Percentiles rank a stretch among this genome's conserved stretches.
These are phyloP conservation scores for Hypomontagnella monticulosa DNA, from an alignment of 495 filamentous ascomycete genomes.

Conservation along the genomic window DNA sequence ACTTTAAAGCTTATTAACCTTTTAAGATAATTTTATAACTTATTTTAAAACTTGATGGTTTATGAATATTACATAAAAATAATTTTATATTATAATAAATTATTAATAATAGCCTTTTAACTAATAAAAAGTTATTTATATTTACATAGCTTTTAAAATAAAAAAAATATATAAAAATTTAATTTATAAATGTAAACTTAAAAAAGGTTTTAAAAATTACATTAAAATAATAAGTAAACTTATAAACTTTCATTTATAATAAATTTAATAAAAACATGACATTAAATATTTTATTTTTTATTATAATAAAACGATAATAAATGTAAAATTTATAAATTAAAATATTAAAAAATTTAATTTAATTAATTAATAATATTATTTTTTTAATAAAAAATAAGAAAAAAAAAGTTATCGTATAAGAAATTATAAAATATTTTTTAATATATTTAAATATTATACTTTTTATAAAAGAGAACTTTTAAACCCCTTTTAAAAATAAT, in stretches of 20 bases:
- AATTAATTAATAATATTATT: neutral
- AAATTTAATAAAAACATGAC: neutral
- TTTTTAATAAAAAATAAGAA: neutral
- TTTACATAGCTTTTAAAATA: neutral
- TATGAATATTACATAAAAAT: neutral
- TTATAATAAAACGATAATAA: neutral
- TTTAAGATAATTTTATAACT: neutral
- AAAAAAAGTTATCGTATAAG: neutral
- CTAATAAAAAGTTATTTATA: neutral
- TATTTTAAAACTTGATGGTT: neutral
- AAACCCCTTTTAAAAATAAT: neutral
- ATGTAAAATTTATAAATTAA: neutral
- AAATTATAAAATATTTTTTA: slow-evolving; percentile 10
- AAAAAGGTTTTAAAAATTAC: slow-evolving; percentile 3
- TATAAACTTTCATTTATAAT: neutral
- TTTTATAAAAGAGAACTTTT: neutral
- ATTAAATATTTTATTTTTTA: neutral
- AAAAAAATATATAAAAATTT: neutral
- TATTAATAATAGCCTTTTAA: neutral
- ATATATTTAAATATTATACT: neutral
- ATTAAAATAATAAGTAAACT: neutral
- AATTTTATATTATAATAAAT: slow-evolving; percentile 1
- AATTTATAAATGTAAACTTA: neutral
- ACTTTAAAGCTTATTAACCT: neutral
- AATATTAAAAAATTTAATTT: neutral